Base-by-base conservation (phyloP, 305 asterid species). In the Fraxinus dipetala region DNA sequence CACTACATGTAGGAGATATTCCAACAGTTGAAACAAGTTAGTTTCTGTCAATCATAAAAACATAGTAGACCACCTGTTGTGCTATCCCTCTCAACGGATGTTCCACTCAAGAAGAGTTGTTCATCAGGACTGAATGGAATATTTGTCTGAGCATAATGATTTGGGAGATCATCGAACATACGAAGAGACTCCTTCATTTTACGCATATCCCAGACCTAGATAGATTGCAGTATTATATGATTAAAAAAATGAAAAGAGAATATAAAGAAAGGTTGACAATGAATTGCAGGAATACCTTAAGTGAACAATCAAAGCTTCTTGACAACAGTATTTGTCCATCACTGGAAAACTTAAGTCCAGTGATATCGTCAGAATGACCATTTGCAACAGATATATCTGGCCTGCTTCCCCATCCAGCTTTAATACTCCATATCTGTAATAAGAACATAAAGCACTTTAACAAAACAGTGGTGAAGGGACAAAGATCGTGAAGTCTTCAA, bases 331-430 rank as follows among this genome's bases (percentile, higher is more conserved):
- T 81, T 82, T 91, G 87, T 75, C 95, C 97, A 81, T 95, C 99
- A 85, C 91, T 88, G 34, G 98, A 94, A 85, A 95, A 95, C 86
- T 91, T 91, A 79, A 95, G 89, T 63, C 90, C 90, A 31, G 98
- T 91, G 77, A 95, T 95, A 82, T 95, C 99, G 16, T 95, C 97
- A 9, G 94, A 84, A 89, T 95, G 99, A 73, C 91, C 91, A 61
- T 82, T 83, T 45, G 84, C 85, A 78, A 92, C 87, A 73, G 82
- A 80, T 77, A 86, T 80, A 78, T 94, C 98, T 43, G 98, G 99
- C 85, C 96, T 92, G 89, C 96, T 92, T 81, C 95, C 98, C 99
- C 98, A 95, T 83, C 97, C 97, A 85, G 99, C 89, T 86, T 92
- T 95, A 82, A 92, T 87, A 86, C 86, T 95, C 99, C 99, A 95